These are phyloP conservation scores for Puccinia hordei DNA, from an alignment of 1,284 basidiomycete species.

Conservation along the genomic window DNA sequence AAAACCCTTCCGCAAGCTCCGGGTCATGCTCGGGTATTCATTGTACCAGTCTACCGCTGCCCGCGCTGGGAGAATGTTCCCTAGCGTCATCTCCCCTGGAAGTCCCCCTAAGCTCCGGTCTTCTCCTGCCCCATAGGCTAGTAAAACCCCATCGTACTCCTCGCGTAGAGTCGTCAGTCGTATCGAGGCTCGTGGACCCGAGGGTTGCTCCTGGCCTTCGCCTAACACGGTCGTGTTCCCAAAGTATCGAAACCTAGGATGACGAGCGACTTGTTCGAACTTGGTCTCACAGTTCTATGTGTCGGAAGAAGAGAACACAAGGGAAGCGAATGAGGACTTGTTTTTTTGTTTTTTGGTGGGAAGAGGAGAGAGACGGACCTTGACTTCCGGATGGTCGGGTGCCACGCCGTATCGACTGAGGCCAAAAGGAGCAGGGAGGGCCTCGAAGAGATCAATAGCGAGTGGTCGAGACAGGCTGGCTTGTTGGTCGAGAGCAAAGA, in stretches of 20 bases:
- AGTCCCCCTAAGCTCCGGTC: slow-evolving; percentile 58
- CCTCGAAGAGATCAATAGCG: slow-evolving; percentile 82
- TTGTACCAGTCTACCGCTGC: slow-evolving; percentile 98
- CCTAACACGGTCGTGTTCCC: slow-evolving; percentile 67
- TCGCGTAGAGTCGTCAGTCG: slow-evolving; percentile 53
- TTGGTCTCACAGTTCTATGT: slow-evolving; percentile 91
- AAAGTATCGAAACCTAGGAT: slow-evolving; percentile 81
- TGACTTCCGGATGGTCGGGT: slow-evolving; percentile 98
- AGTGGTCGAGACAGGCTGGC: slow-evolving; percentile 63
- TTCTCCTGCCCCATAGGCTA: slow-evolving; percentile 63
- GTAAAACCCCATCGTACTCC: slow-evolving; percentile 58
- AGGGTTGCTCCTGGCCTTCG: not conserved
- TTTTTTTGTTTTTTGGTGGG: not conserved
- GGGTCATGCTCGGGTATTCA: slow-evolving; percentile 70
- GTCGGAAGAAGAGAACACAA: not conserved
- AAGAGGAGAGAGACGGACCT: slow-evolving; percentile 63
- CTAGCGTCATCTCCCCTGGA: slow-evolving; percentile 59
- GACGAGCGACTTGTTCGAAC: slow-evolving; percentile 72
- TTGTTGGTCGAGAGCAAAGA: slow-evolving; percentile 63
- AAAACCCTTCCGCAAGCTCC: slow-evolving; percentile 55
- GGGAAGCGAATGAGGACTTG: not conserved
- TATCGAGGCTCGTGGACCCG: slow-evolving; percentile 53
- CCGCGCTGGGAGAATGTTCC: slow-evolving; percentile 73
- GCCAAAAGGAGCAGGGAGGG: slow-evolving; percentile 90
- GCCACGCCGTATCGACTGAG: slow-evolving; percentile 95